Evolutionary conservation across 2,329 filamentous ascomycete genomes (phyloP), one percentile per base, ranked within the genome.

Genomic region (Aspergillus sp.): DNA sequence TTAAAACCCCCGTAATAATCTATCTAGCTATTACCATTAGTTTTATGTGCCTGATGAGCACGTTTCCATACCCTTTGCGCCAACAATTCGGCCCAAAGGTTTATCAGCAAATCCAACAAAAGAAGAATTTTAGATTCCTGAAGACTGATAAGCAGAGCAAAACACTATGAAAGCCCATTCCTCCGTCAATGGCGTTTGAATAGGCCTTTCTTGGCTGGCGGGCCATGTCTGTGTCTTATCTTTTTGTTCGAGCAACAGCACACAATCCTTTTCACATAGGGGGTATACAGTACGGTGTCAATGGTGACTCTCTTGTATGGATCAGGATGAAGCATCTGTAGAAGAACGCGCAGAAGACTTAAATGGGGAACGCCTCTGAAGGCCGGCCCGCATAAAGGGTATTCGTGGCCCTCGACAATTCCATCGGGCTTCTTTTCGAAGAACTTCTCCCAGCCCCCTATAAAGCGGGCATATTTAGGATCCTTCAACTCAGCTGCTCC

Each of bases 281-380:
- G 74, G 55, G 86, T 81, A 49, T 77, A 81, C 42, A 89, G 69
- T 1, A 88, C 81, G 1, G 88, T 79, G 6, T 76, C 68, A 40
- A 93, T 86, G 27, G 75, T 79, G 53, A 85, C 81, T 34, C 90
- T 85, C 60, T 81, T 81, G 6, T 70, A 65, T 0, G 90, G 88
- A 52, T 90, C 72, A 0, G 89, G 88, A 62, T 95, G 83, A 29
- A 95, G 75, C 89, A 95, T 94, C 61, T 80, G 82, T 40, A 93
- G 70, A 8, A 95, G 68, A 5, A 94, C 70, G 8, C 83, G 81
- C 46, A 85, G 82, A 44, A 90, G 82, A 39, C 50, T 35, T 27
- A 28, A 31, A 27, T 42, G 47, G 26, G 47, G 45, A 50, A 90
- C 71, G 33, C 68, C 73, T 11, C 72, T 68, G 62, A 93, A 87